Percentiles rank a stretch among this genome's conserved stretches.
phyloP scores from a whole-genome alignment of 2,329 filamentous ascomycete species.

The Lachnellula cervina region DNA sequence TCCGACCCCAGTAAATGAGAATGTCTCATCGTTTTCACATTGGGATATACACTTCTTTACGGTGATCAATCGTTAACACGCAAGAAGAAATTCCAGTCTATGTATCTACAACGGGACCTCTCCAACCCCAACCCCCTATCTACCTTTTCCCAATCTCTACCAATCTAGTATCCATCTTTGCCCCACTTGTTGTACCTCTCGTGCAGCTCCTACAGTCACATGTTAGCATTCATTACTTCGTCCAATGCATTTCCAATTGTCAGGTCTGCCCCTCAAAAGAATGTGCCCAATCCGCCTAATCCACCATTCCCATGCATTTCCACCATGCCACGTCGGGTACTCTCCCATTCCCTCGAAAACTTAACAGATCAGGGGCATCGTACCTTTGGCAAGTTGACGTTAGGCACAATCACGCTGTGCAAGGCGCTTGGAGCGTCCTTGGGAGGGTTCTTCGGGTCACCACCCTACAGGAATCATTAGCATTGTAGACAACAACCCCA shows the following conservation, averaged over 20 bases:
- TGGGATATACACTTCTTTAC: no score
- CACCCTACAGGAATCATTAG: constrained; percentile 52
- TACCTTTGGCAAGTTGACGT: constrained; percentile 89
- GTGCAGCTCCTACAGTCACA: constrained; percentile 65
- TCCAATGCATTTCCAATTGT: no score
- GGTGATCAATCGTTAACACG: background rate
- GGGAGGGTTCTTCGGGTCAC: constrained; percentile 68
- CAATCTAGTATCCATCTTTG: constrained; percentile 71
- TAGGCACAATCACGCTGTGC: constrained; percentile 90
- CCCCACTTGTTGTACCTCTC: constrained; percentile 99
- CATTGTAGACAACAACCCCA: constrained; percentile 37
- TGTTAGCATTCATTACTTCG: background rate
- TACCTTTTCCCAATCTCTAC: constrained; percentile 35
- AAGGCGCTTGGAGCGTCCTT: constrained; percentile 92
- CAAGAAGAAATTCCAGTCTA: constrained; percentile 11
- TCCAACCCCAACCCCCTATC: constrained; percentile 26
- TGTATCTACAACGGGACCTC: constrained; percentile 27
- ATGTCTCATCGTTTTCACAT: no score
- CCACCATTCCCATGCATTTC: background rate
- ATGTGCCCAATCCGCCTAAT: background rate
- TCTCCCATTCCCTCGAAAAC: background rate
- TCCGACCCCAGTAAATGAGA: no score
- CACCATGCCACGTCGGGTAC: no score
- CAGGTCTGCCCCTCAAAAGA: background rate
- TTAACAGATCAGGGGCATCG: constrained; percentile 21